Base-by-base conservation (phyloP, 305 asterid species). In the Fraxinus paxiana region DNA sequence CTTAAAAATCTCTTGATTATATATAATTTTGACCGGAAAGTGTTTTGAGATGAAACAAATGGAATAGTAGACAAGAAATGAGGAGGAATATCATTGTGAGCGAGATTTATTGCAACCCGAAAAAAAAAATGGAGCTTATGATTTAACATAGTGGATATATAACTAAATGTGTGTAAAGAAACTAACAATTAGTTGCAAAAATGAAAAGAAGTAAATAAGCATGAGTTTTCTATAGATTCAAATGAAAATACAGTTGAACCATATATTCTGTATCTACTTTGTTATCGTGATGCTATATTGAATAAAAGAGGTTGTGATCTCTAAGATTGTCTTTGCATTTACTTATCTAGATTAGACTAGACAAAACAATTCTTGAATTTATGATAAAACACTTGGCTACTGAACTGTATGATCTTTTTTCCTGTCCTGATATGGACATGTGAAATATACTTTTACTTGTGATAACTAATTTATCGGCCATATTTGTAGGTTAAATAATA, bases 401-500 rank as follows among this genome's bases (percentile, higher is more conserved):
- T 24, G 43, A 41, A 48, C 35, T 7, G 33, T 28, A 79, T 34
- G 20, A 37, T 38, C 48, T 20, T 35, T 46, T 59, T 51, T 18
- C 8, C 69, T 75, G 51, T 75, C 15, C 5, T 4, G 17, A 51
- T 7, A 18, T 46, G 22, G 38, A 56, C 56, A n/a, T 46, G 56
- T 17, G n/a, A 72, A n/a, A 17, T 18, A 35, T 48, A 54, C 6
- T 82, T 80, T 75, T 70, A 18, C 46, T 48, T n/a, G 18, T 75
- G 37, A 82, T 51, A 73, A 31, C 70, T 54, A 46, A 65, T 85
- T 65, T 38, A 10, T 63, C 33, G 12, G 38, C 77, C 77, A 54
- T 75, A 61, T 77, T 51, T 86, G 73, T 90, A 96, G 99, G 95
- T 87, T 86, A 76, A 96, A 92, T 83, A 78, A 85, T 76, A 96